Base-by-base conservation (phyloP, 352 stramenopile species). In the Phytopythium chamaehyphon region DNA sequence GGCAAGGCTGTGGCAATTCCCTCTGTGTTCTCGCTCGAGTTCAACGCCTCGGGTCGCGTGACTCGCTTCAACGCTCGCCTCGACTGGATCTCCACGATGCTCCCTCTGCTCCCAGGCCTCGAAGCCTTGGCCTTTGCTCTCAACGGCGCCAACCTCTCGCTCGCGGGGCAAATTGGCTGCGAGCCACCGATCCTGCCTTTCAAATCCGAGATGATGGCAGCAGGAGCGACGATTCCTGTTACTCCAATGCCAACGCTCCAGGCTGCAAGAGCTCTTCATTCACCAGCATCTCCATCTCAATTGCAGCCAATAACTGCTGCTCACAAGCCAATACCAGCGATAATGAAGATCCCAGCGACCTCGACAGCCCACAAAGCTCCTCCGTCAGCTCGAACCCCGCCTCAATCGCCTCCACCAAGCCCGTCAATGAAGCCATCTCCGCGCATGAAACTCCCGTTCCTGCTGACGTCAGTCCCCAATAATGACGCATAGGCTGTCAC, bases 41-140 rank as follows among this genome's bases (percentile, higher is more conserved):
- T 61, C 26, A 51, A 63, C 46, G 31, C 31, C 3, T 40, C 19
- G 12, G 49, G 47, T 4, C 59, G 38, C 33, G 50, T 57, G 8
- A 36, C 21, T 16, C 24, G 47, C 40, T 56, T 47, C 38, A 38
- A 64, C 38, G 24, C 51, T 18, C 24, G 38, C 2, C 16, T 59
- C 4, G 39, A 63, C 38, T 61, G 63, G 28, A 28, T 64, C 2
- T 14, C 40, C 1, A 50, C 49, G 3, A 33, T 71, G 37, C 54
- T 42, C 11, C 54, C 46, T 35, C 50, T 71, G 4, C 40, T 71
- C 6, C 22, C 16, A 31, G 58, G 45, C 24, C 57, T 62, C n/a
- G 51, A 52, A 12, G 55, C 52, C 33, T 51, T 61, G n/a, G 51
- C 51, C n/a, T 35, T 31, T 14, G 63, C 52, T 37, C 48, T 71